These are phyloP conservation scores for Cunninghamia lanceolata DNA, from an alignment of 75 land plant genomes.

Conservation along the genomic window DNA sequence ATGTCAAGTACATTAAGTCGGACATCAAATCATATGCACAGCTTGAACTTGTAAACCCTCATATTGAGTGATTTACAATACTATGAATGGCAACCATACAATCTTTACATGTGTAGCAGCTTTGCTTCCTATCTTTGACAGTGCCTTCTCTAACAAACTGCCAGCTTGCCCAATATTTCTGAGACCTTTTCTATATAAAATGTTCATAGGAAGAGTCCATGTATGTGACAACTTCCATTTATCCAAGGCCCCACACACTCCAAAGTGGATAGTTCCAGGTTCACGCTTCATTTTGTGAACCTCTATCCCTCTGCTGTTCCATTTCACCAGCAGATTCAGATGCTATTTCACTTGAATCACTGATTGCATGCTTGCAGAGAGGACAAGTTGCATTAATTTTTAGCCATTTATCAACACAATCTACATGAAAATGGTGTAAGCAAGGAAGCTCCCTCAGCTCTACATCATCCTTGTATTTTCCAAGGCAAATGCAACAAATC, in stretches of 20 bases:
- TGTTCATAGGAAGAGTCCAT: background rate
- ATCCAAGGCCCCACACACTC: background rate
- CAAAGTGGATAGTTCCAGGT: slow-evolving; percentile 2
- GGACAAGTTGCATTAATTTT: slow-evolving; percentile 87
- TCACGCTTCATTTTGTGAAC: slow-evolving; percentile 6
- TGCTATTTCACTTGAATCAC: slow-evolving; percentile 24
- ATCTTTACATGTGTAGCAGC: background rate
- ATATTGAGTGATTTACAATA: background rate
- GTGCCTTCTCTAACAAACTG: background rate
- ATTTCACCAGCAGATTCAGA: slow-evolving; percentile 9
- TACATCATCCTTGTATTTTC: slow-evolving; percentile 61
- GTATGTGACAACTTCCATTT: slow-evolving; percentile 2
- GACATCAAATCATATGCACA: background rate
- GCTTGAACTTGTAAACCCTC: background rate
- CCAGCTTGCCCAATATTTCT: background rate
- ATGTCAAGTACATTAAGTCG: background rate
- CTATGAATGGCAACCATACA: background rate
- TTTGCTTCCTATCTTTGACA: background rate
- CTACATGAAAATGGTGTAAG: slow-evolving; percentile 75
- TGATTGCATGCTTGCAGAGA: slow-evolving; percentile 78
- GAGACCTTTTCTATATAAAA: background rate
- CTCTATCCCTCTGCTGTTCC: background rate
- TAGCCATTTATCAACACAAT: slow-evolving; percentile 89
- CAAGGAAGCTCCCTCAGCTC: slow-evolving; percentile 79
- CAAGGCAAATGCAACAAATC: slow-evolving; percentile 88